Base-by-base conservation (phyloP, 2,329 filamentous ascomycete species). In the Rutstroemia sp. region DNA sequence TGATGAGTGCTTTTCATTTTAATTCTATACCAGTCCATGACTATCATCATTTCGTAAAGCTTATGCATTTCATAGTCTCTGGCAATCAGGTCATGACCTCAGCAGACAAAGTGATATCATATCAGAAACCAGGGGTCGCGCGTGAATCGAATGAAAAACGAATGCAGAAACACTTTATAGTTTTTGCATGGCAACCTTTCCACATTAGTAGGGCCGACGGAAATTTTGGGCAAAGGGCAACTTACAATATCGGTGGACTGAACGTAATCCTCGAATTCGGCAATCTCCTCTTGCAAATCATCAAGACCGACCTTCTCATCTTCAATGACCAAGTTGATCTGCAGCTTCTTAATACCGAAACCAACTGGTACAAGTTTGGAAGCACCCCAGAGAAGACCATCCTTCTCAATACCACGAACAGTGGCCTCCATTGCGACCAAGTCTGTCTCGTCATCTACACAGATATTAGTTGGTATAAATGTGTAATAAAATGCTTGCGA, bases 311-410 rank as follows among this genome's bases (percentile, higher is more conserved):
- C 75, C 84, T 96, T 96, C 65, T 97, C 92, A 73, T 99, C 94
- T 81, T 97, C 94, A 64, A 97, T 79, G 68, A 97, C 91, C 67
- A 97, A 77, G 86, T 89, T 97, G 81, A 99, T 95, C 83, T 97
- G 92, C 63, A 99, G 86, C 84, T 97, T 97, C 83, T 89, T 94
- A 81, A 99, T 95, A 81, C 94, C 94, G 82, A 89, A 99, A 70
- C 92, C 92, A 69, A 99, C 86, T 65, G 92, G 75, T 52, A 95
- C 86, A 64, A 96, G 80, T 81, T 94, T 89, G 74, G 88, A 92
- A 64, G 80, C 84, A 84, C 92, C 92, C 94, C 94, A 99, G 63
- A 95, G 86, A 61, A 99, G 89, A 78, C 94, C 94, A 50, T 97
- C 92, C 81, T 88, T 84, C 76, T 92, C 83, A 67, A 97, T 92